phyloP scores from a whole-genome alignment of 2,329 filamentous ascomycete genomes.

The Keithomyces neogunnii region DNA sequence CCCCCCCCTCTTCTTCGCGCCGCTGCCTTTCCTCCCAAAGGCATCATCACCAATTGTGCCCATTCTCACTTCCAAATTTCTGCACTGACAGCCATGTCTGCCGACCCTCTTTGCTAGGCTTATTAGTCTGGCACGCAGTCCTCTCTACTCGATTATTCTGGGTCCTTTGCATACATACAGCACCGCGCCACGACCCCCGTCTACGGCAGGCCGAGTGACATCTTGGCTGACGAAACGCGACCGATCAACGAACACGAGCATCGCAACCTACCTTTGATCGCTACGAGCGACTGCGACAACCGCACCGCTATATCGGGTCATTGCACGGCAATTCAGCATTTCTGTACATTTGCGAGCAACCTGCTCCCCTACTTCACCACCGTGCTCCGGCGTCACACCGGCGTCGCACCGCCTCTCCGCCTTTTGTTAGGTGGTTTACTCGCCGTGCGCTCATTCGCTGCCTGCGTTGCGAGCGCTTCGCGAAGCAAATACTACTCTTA shows the following conservation, averaged over 20 bases:
- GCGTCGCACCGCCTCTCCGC: neutral
- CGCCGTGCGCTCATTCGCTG: neutral
- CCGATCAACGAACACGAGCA: neutral
- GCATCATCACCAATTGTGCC: constrained; percentile 4
- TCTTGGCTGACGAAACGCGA: neutral
- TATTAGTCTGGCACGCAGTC: constrained; percentile 14
- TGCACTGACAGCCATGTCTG: constrained; percentile 13
- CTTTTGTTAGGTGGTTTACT: neutral
- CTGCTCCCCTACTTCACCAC: neutral
- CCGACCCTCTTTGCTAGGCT: constrained; percentile 15
- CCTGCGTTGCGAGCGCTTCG: neutral
- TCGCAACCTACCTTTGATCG: neutral
- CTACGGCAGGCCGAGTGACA: constrained; percentile 1
- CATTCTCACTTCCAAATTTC: neutral
- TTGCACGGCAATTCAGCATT: constrained; percentile 4
- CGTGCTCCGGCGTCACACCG: neutral
- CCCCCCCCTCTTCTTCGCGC: neutral
- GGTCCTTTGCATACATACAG: constrained; percentile 7
- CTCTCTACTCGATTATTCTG: constrained; percentile 10
- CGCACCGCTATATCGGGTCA: constrained; percentile 12
- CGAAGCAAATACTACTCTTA: too few species aligned
- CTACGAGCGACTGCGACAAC: constrained; percentile 5
- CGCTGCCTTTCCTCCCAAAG: too few species aligned
- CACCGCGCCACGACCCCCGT: neutral
- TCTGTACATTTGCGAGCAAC: neutral